phyloP scores from a whole-genome alignment of 352 stramenopile genomes.

The Pythium folliculosum region DNA sequence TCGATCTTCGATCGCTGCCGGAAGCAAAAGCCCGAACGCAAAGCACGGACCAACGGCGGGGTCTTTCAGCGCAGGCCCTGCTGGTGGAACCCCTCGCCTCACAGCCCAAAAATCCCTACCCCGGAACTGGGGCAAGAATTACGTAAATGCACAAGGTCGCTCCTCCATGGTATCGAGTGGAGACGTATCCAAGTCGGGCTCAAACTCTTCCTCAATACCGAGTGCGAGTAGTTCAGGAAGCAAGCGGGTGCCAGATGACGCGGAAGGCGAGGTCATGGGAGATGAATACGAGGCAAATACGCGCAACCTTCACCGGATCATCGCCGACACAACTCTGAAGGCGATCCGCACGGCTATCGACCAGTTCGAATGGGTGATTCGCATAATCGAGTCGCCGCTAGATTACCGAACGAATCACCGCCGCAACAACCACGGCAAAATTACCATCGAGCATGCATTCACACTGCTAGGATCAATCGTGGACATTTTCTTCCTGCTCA shows the following conservation, averaged over 20 bases:
- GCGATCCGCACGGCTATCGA: conserved; percentile 51
- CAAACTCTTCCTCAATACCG: background rate
- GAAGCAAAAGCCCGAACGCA: conserved; percentile 31
- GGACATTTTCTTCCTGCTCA: conserved; percentile 58
- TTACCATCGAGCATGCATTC: conserved; percentile 44
- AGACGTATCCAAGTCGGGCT: conserved; percentile 17
- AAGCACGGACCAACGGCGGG: conserved; percentile 15
- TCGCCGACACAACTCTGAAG: conserved; percentile 41
- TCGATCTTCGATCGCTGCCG: conserved; percentile 18
- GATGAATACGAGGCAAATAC: conserved; percentile 37
- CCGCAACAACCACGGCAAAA: conserved; percentile 6
- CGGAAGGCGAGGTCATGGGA: background rate
- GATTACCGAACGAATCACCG: conserved; percentile 27
- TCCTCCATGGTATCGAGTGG: conserved; percentile 22
- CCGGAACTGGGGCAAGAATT: conserved; percentile 69
- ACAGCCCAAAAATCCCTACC: conserved; percentile 48
- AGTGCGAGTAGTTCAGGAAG: background rate
- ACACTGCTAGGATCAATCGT: conserved; percentile 52
- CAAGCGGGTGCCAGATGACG: background rate
- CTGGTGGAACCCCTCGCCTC: conserved; percentile 7
- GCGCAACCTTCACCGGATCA: conserved; percentile 39
- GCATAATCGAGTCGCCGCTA: conserved; percentile 42
- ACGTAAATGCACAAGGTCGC: conserved; percentile 28
- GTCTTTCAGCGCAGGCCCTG: conserved; percentile 10
- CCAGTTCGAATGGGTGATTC: conserved; percentile 52